Conservation (phyloP, 176 grass and related monocot species). For the Oropetium thomaeum region DNA sequence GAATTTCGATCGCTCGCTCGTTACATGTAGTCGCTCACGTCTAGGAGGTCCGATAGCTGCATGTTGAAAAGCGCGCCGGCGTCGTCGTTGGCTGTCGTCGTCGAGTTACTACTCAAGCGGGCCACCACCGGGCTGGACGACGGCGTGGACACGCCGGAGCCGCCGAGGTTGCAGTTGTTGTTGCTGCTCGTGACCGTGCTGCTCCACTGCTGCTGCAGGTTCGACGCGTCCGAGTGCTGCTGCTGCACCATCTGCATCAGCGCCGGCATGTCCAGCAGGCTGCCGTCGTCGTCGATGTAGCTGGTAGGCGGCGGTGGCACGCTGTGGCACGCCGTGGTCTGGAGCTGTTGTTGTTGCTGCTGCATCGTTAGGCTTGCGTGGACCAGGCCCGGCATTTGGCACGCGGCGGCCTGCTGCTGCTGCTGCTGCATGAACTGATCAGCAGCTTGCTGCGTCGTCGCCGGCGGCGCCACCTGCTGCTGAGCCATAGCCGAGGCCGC, state of each 20-base stretch:
- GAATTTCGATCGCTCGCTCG: neutral
- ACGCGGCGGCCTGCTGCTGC: neutral
- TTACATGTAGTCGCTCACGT: constrained; percentile 57
- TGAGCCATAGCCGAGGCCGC: neutral
- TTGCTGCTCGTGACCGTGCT: constrained; percentile 26
- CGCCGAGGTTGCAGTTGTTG: constrained; percentile 37
- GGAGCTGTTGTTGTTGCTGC: constrained; percentile 2
- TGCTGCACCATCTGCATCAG: constrained; percentile 35
- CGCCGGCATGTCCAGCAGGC: constrained; percentile 15
- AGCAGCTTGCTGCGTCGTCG: neutral
- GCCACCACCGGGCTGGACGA: constrained; percentile 42
- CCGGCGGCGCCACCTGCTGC: constrained; percentile 4
- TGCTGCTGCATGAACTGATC: constrained; percentile 32
- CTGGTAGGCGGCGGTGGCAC: neutral
- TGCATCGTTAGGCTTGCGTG: constrained; percentile 20
- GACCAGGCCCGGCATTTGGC: constrained; percentile 35
- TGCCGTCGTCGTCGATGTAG: constrained; percentile 21
- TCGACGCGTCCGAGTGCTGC: constrained; percentile 23
- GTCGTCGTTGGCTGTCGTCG: constrained; percentile 3
- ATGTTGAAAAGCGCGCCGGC: constrained; percentile 36
- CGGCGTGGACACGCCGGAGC: constrained; percentile 57
- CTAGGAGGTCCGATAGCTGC: constrained; percentile 52
- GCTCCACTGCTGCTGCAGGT: constrained; percentile 41
- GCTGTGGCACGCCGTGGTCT: constrained; percentile 13
- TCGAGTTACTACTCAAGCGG: constrained; percentile 17